phyloP scores from a whole-genome alignment of 1,139 yeast species.

The Debaryomyces udenii region DNA sequence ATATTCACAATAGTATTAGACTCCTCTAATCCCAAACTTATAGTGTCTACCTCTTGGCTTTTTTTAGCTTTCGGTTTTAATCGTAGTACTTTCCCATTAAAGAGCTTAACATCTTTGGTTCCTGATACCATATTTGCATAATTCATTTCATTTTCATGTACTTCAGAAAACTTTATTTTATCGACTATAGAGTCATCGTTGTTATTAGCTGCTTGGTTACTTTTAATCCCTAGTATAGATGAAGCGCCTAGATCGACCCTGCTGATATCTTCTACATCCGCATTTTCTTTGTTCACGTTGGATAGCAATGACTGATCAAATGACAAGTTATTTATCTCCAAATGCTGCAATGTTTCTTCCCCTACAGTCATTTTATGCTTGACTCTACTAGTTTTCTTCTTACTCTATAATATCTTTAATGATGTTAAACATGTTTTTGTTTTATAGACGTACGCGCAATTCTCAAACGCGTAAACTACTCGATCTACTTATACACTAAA shows the following conservation, averaged over 20 bases:
- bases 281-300: no score
- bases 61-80: slow-evolving; percentile 21
- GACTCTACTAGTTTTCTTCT: not conserved
- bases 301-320: slow-evolving; percentile 18
- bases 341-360: slow-evolving; percentile 11
- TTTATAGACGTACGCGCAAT: not conserved
- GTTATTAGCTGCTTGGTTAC: not conserved
- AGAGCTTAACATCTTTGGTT: slow-evolving; percentile 22
- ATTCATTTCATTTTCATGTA: no score
- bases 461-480: not conserved
- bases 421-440: no score
- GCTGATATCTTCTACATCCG: not conserved
- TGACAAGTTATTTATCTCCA: slow-evolving; percentile 11
- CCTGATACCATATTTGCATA: no score
- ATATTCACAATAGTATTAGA: slow-evolving; percentile 25
- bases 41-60: slow-evolving; percentile 5
- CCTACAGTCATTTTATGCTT: slow-evolving; percentile 5
- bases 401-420: no score
- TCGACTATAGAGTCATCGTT: no score
- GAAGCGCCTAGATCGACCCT: slow-evolving; percentile 1
- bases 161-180: no score
- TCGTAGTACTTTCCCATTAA: slow-evolving; percentile 26
- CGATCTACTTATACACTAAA: no score
- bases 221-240: not conserved
- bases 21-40: slow-evolving; percentile 8